Conservation (phyloP, 306 rosid genomes). For the Prunus armeniaca region DNA sequence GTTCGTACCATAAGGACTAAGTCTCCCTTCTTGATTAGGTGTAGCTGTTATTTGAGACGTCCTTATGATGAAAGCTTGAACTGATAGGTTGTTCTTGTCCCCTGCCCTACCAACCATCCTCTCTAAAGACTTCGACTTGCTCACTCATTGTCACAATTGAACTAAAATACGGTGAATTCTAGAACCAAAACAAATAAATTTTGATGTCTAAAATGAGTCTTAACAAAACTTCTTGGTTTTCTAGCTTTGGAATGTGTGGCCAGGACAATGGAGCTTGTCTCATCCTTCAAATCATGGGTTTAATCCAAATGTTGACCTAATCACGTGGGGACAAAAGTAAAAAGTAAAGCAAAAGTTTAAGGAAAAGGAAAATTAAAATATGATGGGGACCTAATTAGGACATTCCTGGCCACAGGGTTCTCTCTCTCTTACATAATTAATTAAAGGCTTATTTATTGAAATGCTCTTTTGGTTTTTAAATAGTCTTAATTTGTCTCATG, state of each 20-base stretch:
- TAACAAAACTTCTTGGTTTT: slow-evolving; percentile 2
- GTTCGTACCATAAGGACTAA: too few relatives aligned
- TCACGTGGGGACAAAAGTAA: slow-evolving; percentile 4
- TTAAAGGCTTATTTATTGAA: too few relatives aligned
- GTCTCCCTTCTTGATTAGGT: neutral
- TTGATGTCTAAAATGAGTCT: neutral
- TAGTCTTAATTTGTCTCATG: accelerated
- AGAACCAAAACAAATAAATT: neutral
- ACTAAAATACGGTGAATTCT: neutral
- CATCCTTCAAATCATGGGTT: slow-evolving; percentile 16
- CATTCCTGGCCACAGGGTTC: neutral
- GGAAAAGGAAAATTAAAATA: neutral
- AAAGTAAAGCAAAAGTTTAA: neutral
- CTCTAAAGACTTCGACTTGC: neutral
- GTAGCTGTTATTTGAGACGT: neutral
- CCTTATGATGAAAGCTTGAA: neutral
- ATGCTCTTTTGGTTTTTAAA: too few relatives aligned
- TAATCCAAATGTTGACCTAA: slow-evolving; percentile 19
- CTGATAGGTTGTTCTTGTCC: neutral
- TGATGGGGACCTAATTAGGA: neutral
- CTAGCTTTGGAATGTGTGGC: slow-evolving; percentile 8
- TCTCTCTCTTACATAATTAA: too few relatives aligned
- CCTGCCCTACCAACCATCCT: neutral
- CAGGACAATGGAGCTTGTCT: slow-evolving; percentile 9
- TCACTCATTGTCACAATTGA: neutral